phyloP scores from a whole-genome alignment of 2,329 filamentous ascomycete species.

The Aspergillus candidus region DNA sequence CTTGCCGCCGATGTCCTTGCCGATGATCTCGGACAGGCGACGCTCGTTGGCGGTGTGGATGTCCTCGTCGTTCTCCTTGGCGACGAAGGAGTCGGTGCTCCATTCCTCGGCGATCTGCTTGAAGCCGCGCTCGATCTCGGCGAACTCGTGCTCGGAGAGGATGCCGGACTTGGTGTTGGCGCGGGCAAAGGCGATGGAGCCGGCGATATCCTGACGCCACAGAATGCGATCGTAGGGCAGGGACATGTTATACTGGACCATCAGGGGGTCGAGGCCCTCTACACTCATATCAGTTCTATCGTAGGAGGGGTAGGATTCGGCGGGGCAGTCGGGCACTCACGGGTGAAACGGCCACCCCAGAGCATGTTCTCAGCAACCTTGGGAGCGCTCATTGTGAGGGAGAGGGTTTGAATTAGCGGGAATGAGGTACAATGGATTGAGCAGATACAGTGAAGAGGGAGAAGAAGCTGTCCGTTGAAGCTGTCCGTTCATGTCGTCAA shows the following conservation, averaged over 20 bases:
- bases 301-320: constrained; percentile 11
- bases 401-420: background rate
- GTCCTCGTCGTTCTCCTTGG: constrained; percentile 45
- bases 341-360: constrained; percentile 58
- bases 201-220: constrained; percentile 73
- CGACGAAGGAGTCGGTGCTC: constrained; percentile 33
- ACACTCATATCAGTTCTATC: constrained; percentile 13
- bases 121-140: constrained; percentile 66
- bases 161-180: constrained; percentile 73
- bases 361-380: constrained; percentile 48
- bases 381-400: constrained; percentile 29
- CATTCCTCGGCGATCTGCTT: constrained; percentile 47
- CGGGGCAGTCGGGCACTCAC: constrained; percentile 28
- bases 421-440: background rate
- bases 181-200: constrained; percentile 73
- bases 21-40: constrained; percentile 74
- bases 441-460: background rate
- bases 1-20: constrained; percentile 78
- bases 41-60: constrained; percentile 69
- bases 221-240: constrained; percentile 73
- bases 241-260: constrained; percentile 77
- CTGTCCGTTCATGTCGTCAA: too few species aligned
- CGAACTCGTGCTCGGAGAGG: constrained; percentile 66
- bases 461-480: background rate
- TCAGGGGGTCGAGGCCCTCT: constrained; percentile 79